Evolutionary conservation across 2,329 filamentous ascomycete genomes (phyloP).

Genomic region (Canariomyces notabilis): DNA sequence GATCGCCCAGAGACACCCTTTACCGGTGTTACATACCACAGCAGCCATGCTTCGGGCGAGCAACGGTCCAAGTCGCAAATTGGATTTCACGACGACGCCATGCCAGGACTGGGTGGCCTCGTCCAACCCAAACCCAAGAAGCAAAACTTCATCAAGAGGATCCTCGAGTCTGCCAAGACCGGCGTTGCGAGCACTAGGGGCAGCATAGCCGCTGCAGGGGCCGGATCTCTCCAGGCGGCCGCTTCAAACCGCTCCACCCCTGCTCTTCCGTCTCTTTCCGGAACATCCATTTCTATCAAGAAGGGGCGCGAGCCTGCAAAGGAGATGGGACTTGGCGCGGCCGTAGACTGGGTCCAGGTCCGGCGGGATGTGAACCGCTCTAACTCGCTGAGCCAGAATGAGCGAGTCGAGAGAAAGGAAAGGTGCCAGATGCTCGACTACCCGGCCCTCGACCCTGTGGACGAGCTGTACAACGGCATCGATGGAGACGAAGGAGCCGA

Average conservation of each 20-base stretch:
- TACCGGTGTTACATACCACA: conserved; percentile 83
- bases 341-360: conserved; percentile 93
- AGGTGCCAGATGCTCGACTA: conserved; percentile 93
- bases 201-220: conserved; percentile 63
- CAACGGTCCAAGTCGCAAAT: conserved; percentile 59
- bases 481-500: conserved; percentile 89
- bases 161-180: conserved; percentile 89
- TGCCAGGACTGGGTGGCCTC: conserved; percentile 59
- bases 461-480: conserved; percentile 76
- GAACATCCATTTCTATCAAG: conserved; percentile 24
- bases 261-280: conserved; percentile 27
- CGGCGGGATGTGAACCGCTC: conserved; percentile 92
- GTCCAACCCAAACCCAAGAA: conserved; percentile 72
- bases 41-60: conserved; percentile 68
- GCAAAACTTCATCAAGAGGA: conserved; percentile 90
- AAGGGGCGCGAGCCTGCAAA: conserved; percentile 50
- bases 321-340: conserved; percentile 63
- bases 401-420: conserved; percentile 77
- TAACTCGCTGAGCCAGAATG: conserved; percentile 85
- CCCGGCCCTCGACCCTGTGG: conserved; percentile 80
- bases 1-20: conserved; percentile 60
- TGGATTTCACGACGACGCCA: conserved; percentile 60
- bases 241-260: conserved; percentile 46
- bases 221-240: conserved; percentile 39
- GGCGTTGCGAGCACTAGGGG: conserved; percentile 85